Conservation (phyloP, 192 early-diverging fungal genomes). For the Umbelopsis sp. region DNA sequence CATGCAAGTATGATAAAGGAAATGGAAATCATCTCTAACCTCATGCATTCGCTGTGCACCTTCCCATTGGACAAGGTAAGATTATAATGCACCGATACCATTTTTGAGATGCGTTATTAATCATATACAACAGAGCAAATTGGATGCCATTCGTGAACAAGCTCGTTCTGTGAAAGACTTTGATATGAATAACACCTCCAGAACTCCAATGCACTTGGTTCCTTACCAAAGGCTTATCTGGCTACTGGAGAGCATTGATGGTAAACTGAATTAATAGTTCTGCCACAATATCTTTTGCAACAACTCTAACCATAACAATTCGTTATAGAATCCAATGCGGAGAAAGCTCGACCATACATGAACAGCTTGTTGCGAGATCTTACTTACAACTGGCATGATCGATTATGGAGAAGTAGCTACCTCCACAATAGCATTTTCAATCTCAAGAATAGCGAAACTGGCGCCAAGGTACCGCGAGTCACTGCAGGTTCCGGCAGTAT, state of each 20-base stretch:
- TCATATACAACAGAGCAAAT: background rate
- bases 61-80: conserved; percentile 22
- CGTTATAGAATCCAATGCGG: background rate
- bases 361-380: conserved; percentile 57
- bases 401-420: conserved; percentile 53
- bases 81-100: no score
- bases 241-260: conserved; percentile 39
- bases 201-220: conserved; percentile 61
- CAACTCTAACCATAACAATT: background rate
- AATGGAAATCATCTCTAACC: conserved; percentile 51
- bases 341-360: conserved; percentile 21
- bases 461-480: conserved; percentile 30
- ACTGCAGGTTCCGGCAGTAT: conserved; percentile 45
- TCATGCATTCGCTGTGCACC: conserved; percentile 29
- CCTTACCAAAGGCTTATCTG: conserved; percentile 69
- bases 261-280: background rate
- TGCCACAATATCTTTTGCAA: background rate
- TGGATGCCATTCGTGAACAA: background rate
- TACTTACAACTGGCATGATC: conserved; percentile 51
- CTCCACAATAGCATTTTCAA: conserved; percentile 46
- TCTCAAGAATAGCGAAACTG: conserved; percentile 32
- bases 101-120: background rate
- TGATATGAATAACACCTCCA: conserved; percentile 51
- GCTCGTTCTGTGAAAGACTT: background rate
- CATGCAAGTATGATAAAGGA: conserved; percentile 50